phyloP scores from a whole-genome alignment of 768 basidiomycete species.

The Lyophyllum atratum region DNA sequence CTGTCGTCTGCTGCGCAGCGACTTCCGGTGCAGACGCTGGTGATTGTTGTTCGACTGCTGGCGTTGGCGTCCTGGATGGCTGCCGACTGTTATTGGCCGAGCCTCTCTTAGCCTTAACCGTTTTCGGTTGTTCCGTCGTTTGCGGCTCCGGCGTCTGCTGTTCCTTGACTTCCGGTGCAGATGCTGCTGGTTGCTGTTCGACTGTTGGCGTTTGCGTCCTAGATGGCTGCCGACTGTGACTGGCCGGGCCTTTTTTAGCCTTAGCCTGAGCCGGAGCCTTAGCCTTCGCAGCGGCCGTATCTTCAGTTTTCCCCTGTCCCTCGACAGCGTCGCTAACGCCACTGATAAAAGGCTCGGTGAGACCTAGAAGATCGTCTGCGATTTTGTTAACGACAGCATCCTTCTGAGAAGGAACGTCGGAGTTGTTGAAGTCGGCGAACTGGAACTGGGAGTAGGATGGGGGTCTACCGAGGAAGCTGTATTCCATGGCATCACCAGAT shows the following conservation, averaged over 20 bases:
- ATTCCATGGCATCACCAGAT: background rate
- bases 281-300: background rate
- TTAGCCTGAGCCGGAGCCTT: too few relatives aligned
- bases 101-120: too few relatives aligned
- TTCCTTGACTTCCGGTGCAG: background rate
- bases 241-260: too few relatives aligned
- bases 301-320: background rate
- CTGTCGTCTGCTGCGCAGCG: background rate
- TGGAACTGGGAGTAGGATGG: conserved; percentile 3
- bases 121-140: too few relatives aligned
- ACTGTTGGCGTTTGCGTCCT: background rate
- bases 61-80: background rate
- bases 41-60: background rate
- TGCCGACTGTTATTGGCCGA: too few relatives aligned
- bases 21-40: background rate
- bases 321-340: too few relatives aligned
- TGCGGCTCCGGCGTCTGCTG: background rate
- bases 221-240: background rate
- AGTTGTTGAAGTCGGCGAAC: background rate
- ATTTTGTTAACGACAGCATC: background rate
- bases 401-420: background rate
- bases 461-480: background rate
- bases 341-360: background rate
- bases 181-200: background rate
- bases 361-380: background rate